phyloP scores from a whole-genome alignment of 305 asterid genomes.

The Coffea humblotiana region DNA sequence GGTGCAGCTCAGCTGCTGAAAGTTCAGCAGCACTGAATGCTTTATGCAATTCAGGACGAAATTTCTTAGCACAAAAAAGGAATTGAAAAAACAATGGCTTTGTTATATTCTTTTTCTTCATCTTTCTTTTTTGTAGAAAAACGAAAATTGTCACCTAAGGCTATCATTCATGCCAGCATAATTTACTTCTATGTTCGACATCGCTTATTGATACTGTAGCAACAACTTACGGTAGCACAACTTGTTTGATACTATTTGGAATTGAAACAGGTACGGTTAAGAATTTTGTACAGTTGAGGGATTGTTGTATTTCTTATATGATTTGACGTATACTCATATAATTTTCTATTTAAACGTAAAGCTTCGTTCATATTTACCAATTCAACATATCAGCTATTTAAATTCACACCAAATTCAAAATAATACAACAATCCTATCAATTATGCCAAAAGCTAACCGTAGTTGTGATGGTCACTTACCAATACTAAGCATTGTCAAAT shows the following conservation, averaged over 20 bases:
- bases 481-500: background rate
- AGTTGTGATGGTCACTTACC: background rate
- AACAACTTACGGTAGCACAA: background rate
- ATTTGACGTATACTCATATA: too few species aligned
- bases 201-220: background rate
- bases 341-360: too few species aligned
- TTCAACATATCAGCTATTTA: too few species aligned
- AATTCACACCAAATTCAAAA: too few species aligned
- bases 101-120: background rate
- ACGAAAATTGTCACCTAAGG: background rate
- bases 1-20: slow-evolving; percentile 11
- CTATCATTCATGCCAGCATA: background rate
- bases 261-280: too few species aligned
- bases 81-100: background rate
- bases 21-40: slow-evolving; percentile 11
- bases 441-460: too few species aligned
- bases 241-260: background rate
- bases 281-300: too few species aligned
- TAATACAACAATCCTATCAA: too few species aligned
- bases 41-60: slow-evolving; percentile 7
- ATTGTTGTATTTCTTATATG: too few species aligned
- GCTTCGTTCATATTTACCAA: too few species aligned
- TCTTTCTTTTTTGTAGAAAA: background rate
- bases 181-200: background rate
- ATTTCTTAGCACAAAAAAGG: background rate